phyloP scores from a whole-genome alignment of 179 eudicot species.

The Corrigiola litoralis region DNA sequence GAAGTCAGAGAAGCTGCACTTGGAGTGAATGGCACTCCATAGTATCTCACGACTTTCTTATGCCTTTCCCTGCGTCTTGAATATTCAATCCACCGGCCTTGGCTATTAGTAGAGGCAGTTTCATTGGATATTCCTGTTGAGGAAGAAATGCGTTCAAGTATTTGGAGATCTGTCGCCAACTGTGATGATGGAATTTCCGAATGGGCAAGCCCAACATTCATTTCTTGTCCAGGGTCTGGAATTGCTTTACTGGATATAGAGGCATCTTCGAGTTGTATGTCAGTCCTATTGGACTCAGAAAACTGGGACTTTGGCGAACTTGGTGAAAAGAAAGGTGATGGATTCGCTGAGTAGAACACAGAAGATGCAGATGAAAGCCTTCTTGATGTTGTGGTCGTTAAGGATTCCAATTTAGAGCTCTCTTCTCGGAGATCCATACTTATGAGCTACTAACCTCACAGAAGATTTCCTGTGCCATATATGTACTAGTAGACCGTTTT shows the following conservation, averaged over 20 bases:
- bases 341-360: constrained; percentile 81
- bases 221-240: constrained; percentile 28
- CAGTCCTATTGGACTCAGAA: constrained; percentile 38
- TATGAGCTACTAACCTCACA: constrained; percentile 17
- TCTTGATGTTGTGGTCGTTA: constrained; percentile 46
- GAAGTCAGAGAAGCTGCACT: constrained; percentile 52
- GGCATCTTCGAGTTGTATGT: constrained; percentile 29
- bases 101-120: constrained; percentile 38
- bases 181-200: constrained; percentile 32
- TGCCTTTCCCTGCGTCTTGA: constrained; percentile 48
- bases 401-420: constrained; percentile 61
- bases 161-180: constrained; percentile 43
- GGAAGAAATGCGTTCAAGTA: constrained; percentile 53
- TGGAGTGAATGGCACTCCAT: constrained; percentile 45
- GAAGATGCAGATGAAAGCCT: constrained; percentile 93
- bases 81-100: constrained; percentile 37
- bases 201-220: constrained; percentile 28
- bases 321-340: constrained; percentile 92
- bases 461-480: constrained; percentile 29
- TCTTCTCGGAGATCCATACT: constrained; percentile 83
- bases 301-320: constrained; percentile 55
- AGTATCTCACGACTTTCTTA: constrained; percentile 44
- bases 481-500: constrained; percentile 29
- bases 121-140: constrained; percentile 52
- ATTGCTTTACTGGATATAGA: constrained; percentile 5